Evolutionary conservation across 495 filamentous ascomycete species (phyloP).

Genomic region (Apiosordaria backusii): DNA sequence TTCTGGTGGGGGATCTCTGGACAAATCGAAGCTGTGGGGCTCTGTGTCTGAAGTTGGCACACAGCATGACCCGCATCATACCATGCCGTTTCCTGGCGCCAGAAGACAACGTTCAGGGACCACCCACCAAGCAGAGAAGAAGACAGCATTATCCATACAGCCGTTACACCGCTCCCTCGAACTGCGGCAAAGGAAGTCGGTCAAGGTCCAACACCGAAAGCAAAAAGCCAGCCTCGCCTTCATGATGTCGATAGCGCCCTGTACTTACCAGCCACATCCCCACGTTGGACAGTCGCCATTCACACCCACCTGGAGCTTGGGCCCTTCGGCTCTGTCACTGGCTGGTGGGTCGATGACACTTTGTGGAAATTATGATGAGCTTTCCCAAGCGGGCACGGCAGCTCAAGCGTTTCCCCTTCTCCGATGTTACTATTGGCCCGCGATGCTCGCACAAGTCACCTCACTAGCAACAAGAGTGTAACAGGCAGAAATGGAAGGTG

Average conservation of each 20-base stretch:
- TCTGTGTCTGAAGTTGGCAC: neutral
- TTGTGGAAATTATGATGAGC: constrained; percentile 31
- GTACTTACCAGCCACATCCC: neutral
- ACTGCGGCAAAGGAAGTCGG: neutral
- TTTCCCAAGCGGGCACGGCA: constrained; percentile 8
- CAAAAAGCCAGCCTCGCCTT: neutral
- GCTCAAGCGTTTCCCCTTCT: neutral
- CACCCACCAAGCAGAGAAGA: neutral
- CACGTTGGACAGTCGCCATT: neutral
- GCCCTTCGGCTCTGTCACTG: constrained; percentile 2
- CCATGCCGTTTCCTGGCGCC: neutral
- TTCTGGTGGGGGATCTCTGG: neutral
- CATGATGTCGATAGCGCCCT: neutral
- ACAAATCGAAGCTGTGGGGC: constrained; percentile 6
- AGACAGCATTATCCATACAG: neutral
- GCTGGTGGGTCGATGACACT: constrained; percentile 23
- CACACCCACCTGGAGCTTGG: neutral
- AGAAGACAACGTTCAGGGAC: neutral
- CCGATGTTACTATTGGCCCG: constrained; percentile 12
- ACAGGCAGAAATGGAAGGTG: constrained; percentile 1
- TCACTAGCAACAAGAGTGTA: neutral
- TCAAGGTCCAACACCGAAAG: neutral
- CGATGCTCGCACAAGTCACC: constrained; percentile 5
- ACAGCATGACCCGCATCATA: constrained; percentile 11
- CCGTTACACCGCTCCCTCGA: neutral